A percentile compares a stretch with the other conserved stretches of the same genome.
These are phyloP conservation scores for Chytriomyces confervae DNA, from an alignment of 192 early-diverging fungal species.

Conservation along the genomic window DNA sequence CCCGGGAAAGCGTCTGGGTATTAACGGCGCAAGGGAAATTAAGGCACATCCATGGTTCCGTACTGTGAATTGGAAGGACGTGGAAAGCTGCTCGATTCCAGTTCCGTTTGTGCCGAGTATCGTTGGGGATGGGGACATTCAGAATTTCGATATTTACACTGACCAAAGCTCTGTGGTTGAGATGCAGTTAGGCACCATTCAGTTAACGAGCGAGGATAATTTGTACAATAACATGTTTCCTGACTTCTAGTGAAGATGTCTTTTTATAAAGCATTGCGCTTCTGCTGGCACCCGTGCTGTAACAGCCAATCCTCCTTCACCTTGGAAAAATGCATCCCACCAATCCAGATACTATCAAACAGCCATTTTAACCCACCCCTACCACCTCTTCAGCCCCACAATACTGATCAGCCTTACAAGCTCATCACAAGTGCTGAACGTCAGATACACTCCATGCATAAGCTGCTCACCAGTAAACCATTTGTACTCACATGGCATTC, in stretches of 20 bases:
- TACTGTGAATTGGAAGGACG: conserved; percentile 35
- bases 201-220: conserved; percentile 27
- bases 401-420: no score
- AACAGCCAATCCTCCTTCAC: no score
- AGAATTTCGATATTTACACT: conserved; percentile 47
- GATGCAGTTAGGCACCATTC: conserved; percentile 36
- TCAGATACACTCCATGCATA: no score
- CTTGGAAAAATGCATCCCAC: no score
- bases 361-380: no score
- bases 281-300: background rate
- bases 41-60: conserved; percentile 44
- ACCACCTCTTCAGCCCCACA: no score
- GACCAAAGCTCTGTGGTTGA: conserved; percentile 34
- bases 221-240: conserved; percentile 37
- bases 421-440: no score
- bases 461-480: no score
- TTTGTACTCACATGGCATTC: no score
- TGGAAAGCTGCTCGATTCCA: conserved; percentile 4
- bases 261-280: background rate
- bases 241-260: conserved; percentile 31
- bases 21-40: conserved; percentile 42
- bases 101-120: conserved; percentile 43
- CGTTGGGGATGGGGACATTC: conserved; percentile 42
- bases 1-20: conserved; percentile 36
- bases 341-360: no score